A percentile compares a stretch with the other conserved stretches of the same genome.
Evolutionary conservation across 2,329 filamentous ascomycete species (phyloP).

Genomic region (Talaromyces amestolkiae): DNA sequence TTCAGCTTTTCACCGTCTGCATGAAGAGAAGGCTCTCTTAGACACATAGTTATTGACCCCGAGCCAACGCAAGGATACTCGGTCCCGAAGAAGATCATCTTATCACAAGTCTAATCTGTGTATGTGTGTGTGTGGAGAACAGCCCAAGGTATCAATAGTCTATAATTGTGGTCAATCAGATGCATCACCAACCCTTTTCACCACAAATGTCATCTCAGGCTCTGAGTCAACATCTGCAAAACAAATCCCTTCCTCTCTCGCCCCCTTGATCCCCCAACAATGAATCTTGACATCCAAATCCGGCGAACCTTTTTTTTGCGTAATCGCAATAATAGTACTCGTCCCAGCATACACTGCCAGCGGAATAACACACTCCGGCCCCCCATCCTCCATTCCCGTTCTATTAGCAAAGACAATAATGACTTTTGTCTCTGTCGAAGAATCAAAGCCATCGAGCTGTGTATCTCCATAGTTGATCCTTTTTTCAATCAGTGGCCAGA

Average conservation of each 20-base stretch:
- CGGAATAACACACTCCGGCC: constrained; percentile 32
- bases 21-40: background rate
- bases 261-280: constrained; percentile 48
- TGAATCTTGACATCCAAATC: constrained; percentile 40
- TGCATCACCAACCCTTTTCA: background rate
- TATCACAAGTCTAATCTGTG: background rate
- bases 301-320: constrained; percentile 26
- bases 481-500: constrained; percentile 51
- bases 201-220: constrained; percentile 40
- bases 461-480: constrained; percentile 26
- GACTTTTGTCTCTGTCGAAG: constrained; percentile 32
- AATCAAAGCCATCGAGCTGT: constrained; percentile 15
- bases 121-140: constrained; percentile 1
- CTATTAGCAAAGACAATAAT: constrained; percentile 50
- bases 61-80: background rate
- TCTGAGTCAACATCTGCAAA: constrained; percentile 46
- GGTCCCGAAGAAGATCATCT: background rate
- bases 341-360: constrained; percentile 49
- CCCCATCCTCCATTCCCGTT: constrained; percentile 42
- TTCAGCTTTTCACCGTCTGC: background rate
- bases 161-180: background rate
- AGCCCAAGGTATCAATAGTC: background rate
- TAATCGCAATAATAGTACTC: constrained; percentile 45
- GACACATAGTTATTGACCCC: background rate
- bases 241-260: constrained; percentile 45